These are phyloP conservation scores for Kwoniella heveanensis DNA, from an alignment of 768 basidiomycete genomes.

Conservation along the genomic window DNA sequence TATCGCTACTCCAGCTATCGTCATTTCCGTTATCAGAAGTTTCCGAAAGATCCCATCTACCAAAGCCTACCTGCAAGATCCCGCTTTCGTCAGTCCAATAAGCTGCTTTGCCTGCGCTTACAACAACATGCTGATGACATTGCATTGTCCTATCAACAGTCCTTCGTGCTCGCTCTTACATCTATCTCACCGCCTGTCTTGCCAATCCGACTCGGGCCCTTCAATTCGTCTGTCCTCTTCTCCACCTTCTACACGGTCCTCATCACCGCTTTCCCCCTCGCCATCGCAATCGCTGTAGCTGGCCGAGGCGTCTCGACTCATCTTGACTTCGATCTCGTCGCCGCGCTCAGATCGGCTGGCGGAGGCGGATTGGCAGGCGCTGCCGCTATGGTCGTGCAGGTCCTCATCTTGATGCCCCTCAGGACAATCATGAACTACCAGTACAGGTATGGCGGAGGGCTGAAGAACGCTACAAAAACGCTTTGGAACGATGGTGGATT, in stretches of 20 bases:
- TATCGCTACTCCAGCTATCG: slow-evolving; percentile 40
- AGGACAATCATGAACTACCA: slow-evolving; percentile 98
- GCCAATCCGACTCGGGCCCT: slow-evolving; percentile 33
- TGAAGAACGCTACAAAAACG: slow-evolving; percentile 66
- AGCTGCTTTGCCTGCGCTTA: not conserved
- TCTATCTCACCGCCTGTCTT: slow-evolving; percentile 44
- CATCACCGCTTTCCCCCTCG: slow-evolving; percentile 40
- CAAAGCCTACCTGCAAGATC: slow-evolving; percentile 48
- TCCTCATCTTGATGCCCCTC: slow-evolving; percentile 87
- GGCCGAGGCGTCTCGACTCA: slow-evolving; percentile 50
- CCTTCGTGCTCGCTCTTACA: slow-evolving; percentile 45
- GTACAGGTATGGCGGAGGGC: slow-evolving; percentile 77
- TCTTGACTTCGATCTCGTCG: slow-evolving; percentile 73
- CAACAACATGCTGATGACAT: not conserved
- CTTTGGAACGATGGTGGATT: slow-evolving; percentile 79
- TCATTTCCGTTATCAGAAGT: slow-evolving; percentile 43
- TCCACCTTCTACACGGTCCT: slow-evolving; percentile 37
- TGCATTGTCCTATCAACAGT: slow-evolving; percentile 21
- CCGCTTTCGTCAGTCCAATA: slow-evolving; percentile 45
- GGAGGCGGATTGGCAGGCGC: slow-evolving; percentile 91
- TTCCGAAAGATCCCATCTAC: slow-evolving; percentile 48
- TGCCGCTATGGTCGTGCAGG: slow-evolving; percentile 89
- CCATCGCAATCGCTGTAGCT: slow-evolving; percentile 39
- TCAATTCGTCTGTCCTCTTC: slow-evolving; percentile 44
- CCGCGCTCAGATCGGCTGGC: slow-evolving; percentile 76